Evolutionary conservation across 2,329 filamentous ascomycete genomes (phyloP).

Genomic region (Shiraia sp.): DNA sequence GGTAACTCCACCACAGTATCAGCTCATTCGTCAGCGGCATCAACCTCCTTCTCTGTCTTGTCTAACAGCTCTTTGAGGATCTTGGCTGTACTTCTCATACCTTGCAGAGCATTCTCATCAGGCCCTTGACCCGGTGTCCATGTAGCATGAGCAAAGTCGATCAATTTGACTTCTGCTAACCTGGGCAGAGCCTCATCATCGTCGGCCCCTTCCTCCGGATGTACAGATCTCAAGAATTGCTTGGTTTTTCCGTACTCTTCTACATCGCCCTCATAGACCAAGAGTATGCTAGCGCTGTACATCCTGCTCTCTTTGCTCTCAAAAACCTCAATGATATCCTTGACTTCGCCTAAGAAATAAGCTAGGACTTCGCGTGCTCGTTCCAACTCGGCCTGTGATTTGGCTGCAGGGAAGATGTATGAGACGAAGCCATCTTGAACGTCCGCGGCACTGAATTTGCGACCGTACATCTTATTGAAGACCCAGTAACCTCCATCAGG

Average conservation of each 20-base stretch:
- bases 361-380: conserved; percentile 53
- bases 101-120: conserved; percentile 80
- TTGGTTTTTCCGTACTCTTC: conserved; percentile 55
- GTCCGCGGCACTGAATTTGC: conserved; percentile 58
- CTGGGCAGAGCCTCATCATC: conserved; percentile 58
- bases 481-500: conserved; percentile 59
- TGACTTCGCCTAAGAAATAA: conserved; percentile 51
- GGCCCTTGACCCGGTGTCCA: conserved; percentile 82
- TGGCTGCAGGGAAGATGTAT: conserved; percentile 54
- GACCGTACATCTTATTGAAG: conserved; percentile 69
- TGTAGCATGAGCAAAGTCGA: conserved; percentile 92
- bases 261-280: conserved; percentile 68
- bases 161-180: conserved; percentile 81
- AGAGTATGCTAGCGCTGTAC: conserved; percentile 67
- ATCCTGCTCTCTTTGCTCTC: conserved; percentile 68
- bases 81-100: conserved; percentile 70
- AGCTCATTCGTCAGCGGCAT: conserved; percentile 2
- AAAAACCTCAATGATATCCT: conserved; percentile 59
- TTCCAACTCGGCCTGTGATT: conserved; percentile 29
- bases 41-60: conserved; percentile 25
- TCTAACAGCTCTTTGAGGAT: conserved; percentile 69
- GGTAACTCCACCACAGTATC: neutral
- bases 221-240: conserved; percentile 24
- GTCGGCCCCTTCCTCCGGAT: conserved; percentile 45
- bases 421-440: conserved; percentile 62